Conservation (phyloP, 2,329 filamentous ascomycete species). For the Cytospora schulzeri region DNA sequence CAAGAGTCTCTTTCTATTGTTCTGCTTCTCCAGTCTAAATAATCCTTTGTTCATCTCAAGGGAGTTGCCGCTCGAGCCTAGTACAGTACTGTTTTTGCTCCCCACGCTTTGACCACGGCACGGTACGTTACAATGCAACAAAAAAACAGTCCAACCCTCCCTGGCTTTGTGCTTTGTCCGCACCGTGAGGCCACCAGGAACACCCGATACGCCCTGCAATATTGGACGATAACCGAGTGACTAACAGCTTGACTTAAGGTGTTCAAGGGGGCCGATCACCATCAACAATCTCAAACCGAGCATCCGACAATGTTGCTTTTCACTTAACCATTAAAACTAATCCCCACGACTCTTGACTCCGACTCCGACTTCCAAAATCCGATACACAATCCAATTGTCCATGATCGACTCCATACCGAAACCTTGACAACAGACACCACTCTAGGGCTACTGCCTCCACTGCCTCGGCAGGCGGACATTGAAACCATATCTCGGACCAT, state of each 20-base stretch:
- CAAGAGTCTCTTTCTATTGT: neutral
- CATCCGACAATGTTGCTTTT: slow-evolving; percentile 17
- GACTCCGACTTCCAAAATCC: neutral
- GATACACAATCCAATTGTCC: neutral
- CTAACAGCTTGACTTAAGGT: neutral
- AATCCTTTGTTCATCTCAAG: neutral
- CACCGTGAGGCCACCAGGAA: neutral
- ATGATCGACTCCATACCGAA: neutral
- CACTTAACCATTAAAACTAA: slow-evolving; percentile 7
- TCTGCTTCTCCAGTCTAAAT: neutral
- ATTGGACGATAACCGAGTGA: neutral
- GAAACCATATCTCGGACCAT: neutral
- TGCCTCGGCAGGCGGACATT: neutral
- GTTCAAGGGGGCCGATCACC: slow-evolving; percentile 8
- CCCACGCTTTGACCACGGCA: neutral
- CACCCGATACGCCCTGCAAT: neutral
- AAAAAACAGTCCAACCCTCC: no score
- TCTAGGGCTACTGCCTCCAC: slow-evolving; percentile 1
- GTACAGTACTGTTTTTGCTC: neutral
- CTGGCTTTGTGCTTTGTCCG: slow-evolving; percentile 15
- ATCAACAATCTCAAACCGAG: neutral
- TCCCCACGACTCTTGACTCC: neutral
- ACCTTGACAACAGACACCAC: neutral
- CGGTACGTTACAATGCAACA: neutral
- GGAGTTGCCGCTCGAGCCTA: neutral